A percentile compares a stretch with the other conserved stretches of the same genome.
Evolutionary conservation across 257 asterid species (phyloP).

Genomic region (Petunia secreta): DNA sequence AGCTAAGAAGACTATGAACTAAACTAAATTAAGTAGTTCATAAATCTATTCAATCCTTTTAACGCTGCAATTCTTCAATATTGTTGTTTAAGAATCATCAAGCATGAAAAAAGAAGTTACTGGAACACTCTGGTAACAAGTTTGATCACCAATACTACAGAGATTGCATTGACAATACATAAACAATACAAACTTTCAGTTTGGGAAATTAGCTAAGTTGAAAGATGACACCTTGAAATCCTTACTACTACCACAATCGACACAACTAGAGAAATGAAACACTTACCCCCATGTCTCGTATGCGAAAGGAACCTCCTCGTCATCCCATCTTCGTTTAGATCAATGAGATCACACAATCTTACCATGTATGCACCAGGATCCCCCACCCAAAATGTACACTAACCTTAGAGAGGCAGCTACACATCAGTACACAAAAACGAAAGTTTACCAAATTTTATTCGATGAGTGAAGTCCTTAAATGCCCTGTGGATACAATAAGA

Average conservation of each 20-base stretch:
- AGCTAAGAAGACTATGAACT: not conserved
- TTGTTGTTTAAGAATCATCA: too few relatives aligned
- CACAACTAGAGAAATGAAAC: slow-evolving; percentile 2
- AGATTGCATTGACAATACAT: not conserved
- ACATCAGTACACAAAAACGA: not conserved
- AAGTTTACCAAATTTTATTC: not conserved
- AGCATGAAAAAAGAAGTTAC: too few relatives aligned
- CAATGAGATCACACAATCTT: slow-evolving; percentile 19
- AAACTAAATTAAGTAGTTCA: not conserved
- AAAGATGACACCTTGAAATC: not conserved
- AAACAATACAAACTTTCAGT: not conserved
- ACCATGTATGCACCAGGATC: not conserved
- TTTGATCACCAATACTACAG: too few relatives aligned
- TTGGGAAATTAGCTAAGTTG: too few relatives aligned
- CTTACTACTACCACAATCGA: not conserved
- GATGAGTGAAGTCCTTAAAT: not conserved
- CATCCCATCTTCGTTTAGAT: slow-evolving; percentile 37
- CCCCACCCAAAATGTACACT: not conserved
- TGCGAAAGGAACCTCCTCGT: slow-evolving; percentile 58
- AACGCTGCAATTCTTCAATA: not conserved
- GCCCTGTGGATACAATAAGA: slow-evolving; percentile 28
- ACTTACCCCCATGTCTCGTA: slow-evolving; percentile 63
- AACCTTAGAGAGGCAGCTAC: not conserved
- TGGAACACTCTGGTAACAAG: too few relatives aligned
- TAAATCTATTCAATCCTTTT: not conserved